phyloP scores from a whole-genome alignment of 306 rosid genomes.

The Potentilla sterilis region DNA sequence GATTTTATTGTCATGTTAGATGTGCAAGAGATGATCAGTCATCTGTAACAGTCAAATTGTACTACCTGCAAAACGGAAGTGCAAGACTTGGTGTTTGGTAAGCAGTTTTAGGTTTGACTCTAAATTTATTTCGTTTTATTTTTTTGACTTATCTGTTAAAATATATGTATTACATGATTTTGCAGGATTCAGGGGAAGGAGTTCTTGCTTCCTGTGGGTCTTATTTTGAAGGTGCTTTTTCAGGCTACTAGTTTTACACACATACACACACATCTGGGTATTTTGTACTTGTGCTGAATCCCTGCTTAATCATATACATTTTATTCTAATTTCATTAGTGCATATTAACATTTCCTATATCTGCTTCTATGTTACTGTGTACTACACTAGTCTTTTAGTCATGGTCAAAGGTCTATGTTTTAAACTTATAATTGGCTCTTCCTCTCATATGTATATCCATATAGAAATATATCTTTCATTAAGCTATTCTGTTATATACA shows the following conservation, averaged over 20 bases:
- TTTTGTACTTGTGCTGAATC: neutral
- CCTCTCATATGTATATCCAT: neutral
- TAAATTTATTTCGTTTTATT: constrained; percentile 19
- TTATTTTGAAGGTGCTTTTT: constrained; percentile 67
- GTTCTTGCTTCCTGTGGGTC: constrained; percentile 86
- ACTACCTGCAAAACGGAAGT: constrained; percentile 83
- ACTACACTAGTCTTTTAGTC: neutral
- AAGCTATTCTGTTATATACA: neutral
- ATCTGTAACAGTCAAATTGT: constrained; percentile 61
- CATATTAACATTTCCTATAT: neutral
- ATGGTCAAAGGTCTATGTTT: neutral
- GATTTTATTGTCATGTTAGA: constrained; percentile 35
- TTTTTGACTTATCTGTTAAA: constrained; percentile 12
- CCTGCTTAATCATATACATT: neutral
- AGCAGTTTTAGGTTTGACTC: constrained; percentile 33
- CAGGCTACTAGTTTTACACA: neutral
- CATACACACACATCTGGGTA: neutral
- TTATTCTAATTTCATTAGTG: neutral
- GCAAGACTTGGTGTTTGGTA: constrained; percentile 97
- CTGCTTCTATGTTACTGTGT: neutral
- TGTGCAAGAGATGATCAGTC: constrained; percentile 85
- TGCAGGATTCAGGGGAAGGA: constrained; percentile 86
- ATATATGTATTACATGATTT: constrained; percentile 16
- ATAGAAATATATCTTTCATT: neutral
- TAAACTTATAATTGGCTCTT: neutral